Conservation (phyloP, 345 rosid species). For the Cardiospermum halicacabum region DNA sequence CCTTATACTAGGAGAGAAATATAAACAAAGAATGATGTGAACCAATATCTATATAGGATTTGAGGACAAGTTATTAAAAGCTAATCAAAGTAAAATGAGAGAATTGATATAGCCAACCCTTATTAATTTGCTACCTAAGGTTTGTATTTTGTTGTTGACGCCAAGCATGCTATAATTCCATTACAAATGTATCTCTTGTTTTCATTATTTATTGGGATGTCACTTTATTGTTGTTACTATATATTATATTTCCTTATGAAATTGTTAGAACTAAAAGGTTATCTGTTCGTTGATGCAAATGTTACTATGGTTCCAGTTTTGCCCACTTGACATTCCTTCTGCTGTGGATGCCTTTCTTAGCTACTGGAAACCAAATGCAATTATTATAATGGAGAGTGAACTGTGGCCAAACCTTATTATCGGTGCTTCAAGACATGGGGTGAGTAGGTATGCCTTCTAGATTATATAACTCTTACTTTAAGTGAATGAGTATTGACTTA, state of each 20-base stretch:
- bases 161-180: background rate
- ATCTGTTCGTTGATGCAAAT: constrained; percentile 10
- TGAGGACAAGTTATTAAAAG: no score
- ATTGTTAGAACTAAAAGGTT: background rate
- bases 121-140: no score
- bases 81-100: no score
- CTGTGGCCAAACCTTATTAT: constrained; percentile 91
- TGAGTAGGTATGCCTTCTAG: constrained; percentile 39
- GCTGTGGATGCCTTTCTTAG: constrained; percentile 66
- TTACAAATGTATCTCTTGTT: background rate
- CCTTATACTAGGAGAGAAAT: no score
- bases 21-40: no score
- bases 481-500: no score
- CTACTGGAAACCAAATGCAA: constrained; percentile 72
- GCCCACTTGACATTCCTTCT: constrained; percentile 75
- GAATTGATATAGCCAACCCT: no score
- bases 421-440: constrained; percentile 53
- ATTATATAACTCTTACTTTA: background rate
- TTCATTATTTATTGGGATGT: background rate
- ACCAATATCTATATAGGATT: no score
- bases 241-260: background rate
- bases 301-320: constrained; percentile 45
- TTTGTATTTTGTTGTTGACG: no score
- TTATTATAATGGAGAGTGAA: constrained; percentile 78
- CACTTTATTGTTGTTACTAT: background rate